Evolutionary conservation across 495 filamentous ascomycete genomes (phyloP).

Genomic region (Xylona heveae): DNA sequence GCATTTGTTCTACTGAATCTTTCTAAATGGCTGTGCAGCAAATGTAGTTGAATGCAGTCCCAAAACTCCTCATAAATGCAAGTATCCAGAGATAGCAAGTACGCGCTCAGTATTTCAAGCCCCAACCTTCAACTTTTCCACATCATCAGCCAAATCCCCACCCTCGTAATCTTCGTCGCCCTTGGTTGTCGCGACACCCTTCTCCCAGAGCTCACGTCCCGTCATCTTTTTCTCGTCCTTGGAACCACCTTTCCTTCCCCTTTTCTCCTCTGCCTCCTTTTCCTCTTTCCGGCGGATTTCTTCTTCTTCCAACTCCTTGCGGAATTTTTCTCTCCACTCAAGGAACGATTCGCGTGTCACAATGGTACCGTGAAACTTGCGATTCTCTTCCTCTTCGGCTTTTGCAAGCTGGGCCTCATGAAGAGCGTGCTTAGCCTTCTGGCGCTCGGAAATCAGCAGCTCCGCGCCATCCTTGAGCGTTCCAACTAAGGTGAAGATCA

Average conservation of each 20-base stretch:
- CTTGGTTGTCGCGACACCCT: conserved; percentile 55
- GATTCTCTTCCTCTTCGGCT: conserved; percentile 79
- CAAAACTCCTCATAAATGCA: too few species aligned
- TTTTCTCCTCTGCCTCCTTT: conserved; percentile 55
- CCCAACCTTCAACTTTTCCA: conserved; percentile 57
- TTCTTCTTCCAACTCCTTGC: conserved; percentile 54
- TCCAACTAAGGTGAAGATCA: conserved; percentile 82
- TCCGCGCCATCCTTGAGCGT: conserved; percentile 78
- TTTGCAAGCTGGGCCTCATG: conserved; percentile 44
- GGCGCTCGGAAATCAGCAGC: conserved; percentile 48
- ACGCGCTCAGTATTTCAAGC: too few species aligned
- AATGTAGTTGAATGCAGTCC: too few species aligned
- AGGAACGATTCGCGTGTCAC: conserved; percentile 72
- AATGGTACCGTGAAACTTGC: conserved; percentile 80
- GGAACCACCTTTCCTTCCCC: conserved; percentile 30
- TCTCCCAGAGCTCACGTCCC: conserved; percentile 69
- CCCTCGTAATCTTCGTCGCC: conserved; percentile 49
- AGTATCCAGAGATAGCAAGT: too few species aligned
- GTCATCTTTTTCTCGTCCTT: conserved; percentile 47
- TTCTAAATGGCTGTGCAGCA: too few species aligned
- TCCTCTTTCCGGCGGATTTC: conserved; percentile 41
- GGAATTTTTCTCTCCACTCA: conserved; percentile 61
- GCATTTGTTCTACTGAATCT: too few species aligned
- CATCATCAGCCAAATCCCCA: conserved; percentile 27
- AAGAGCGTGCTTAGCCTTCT: conserved; percentile 32